Conservation (phyloP, 2,329 filamentous ascomycete species). For the Botrytis deweyae region DNA sequence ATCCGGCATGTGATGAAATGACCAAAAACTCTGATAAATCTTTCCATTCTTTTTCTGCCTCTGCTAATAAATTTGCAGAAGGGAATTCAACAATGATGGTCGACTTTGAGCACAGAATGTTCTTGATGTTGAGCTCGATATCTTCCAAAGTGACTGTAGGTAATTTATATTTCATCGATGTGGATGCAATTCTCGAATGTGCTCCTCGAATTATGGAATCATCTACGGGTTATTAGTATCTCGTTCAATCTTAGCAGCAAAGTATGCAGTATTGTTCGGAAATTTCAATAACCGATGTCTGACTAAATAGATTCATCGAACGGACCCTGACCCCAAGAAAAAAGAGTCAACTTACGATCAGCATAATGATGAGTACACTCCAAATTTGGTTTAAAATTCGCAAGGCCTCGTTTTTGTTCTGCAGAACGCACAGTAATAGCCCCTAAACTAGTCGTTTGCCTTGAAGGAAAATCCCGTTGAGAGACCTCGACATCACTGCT, state of each 20-base stretch:
- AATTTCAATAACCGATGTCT: too few species aligned
- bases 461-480: neutral
- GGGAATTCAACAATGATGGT: conserved; percentile 17
- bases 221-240: neutral
- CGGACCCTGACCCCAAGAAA: too few species aligned
- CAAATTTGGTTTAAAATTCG: conserved; percentile 22
- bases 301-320: too few species aligned
- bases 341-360: conserved; percentile 21
- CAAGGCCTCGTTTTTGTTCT: neutral
- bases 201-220: conserved; percentile 20
- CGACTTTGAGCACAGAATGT: conserved; percentile 24
- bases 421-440: conserved; percentile 19
- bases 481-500: neutral
- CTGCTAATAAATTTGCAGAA: neutral
- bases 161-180: conserved; percentile 27
- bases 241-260: neutral
- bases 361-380: conserved; percentile 28
- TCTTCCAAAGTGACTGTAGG: conserved; percentile 29
- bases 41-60: conserved; percentile 16
- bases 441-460: neutral
- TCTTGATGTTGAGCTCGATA: conserved; percentile 23
- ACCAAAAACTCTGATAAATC: conserved; percentile 7
- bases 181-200: conserved; percentile 25
- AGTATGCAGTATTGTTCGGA: neutral
- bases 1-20: conserved; percentile 20